Percentiles rank a stretch among this genome's conserved stretches.
Evolutionary conservation across 2,329 filamentous ascomycete genomes (phyloP).

Genomic region (Fusarium chaquense): DNA sequence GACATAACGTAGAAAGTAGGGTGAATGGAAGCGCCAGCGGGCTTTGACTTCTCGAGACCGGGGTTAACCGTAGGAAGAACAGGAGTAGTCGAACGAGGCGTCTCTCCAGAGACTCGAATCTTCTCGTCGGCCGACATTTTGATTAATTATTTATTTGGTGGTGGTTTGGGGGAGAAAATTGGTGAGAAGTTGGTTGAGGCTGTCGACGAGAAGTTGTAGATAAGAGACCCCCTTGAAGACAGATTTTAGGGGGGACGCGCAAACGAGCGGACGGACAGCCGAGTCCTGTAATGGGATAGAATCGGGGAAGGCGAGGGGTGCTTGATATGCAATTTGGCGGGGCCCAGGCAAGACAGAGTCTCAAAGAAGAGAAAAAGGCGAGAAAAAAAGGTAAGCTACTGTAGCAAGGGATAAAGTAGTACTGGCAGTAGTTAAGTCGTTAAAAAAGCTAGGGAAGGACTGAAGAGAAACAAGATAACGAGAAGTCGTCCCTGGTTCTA

Average conservation of each 20-base stretch:
- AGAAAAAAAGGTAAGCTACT: conserved; percentile 28
- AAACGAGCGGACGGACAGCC: conserved; percentile 57
- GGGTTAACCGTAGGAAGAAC: conserved; percentile 86
- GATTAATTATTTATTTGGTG: conserved; percentile 59
- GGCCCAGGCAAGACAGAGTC: conserved; percentile 44
- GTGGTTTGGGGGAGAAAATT: conserved; percentile 43
- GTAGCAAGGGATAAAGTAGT: conserved; percentile 38
- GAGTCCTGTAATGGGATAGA: conserved; percentile 50
- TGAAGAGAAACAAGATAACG: conserved; percentile 39
- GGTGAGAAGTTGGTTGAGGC: conserved; percentile 23
- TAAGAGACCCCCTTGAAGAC: conserved; percentile 47
- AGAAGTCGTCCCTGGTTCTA: conserved; percentile 38
- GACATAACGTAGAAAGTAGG: conserved; percentile 87
- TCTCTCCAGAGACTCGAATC: conserved; percentile 83
- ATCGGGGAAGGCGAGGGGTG: conserved; percentile 47
- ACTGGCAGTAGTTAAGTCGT: not conserved
- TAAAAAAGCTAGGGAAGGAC: conserved; percentile 33
- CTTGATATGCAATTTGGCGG: conserved; percentile 54
- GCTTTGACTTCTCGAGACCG: conserved; percentile 75
- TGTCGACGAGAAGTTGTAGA: conserved; percentile 40
- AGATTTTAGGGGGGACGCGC: conserved; percentile 53
- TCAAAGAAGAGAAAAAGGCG: conserved; percentile 50
- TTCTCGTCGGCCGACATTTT: conserved; percentile 75
- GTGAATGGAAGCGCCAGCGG: conserved; percentile 75
- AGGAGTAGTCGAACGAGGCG: conserved; percentile 69